Base-by-base conservation (phyloP, 139 green algal species). In the Auxenochlorella pyrenoidosa region DNA sequence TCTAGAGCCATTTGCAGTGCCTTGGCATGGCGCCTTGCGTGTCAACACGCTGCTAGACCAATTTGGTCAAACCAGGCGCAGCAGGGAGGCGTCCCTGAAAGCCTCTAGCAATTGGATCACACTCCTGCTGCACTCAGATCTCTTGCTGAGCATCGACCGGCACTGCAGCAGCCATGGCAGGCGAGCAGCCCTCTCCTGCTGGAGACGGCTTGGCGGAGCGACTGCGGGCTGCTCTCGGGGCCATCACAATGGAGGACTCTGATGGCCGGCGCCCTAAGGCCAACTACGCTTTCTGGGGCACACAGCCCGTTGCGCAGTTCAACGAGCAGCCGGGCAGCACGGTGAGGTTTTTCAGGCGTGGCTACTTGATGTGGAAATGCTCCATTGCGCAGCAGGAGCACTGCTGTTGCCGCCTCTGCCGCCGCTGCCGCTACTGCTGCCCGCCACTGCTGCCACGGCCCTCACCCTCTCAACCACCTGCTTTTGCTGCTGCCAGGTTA, bases 231-330 rank as follows among this genome's bases (percentile, higher is more conserved):
- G 88, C 88, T 1, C 54, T 91, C n/a, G 83, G 79, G 5, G 84
- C 88, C 47, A 63, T 91, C 30, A 83, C 84, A 22, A 77, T 91
- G 26, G 82, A 59, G 0, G 71, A 85, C 38, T 63, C 54, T 63
- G 28, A 77, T 26, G 70, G 36, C 0, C 16, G 47, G 34, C 44
- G 59, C 5, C 90, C 86, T 44, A 93, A 94, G 80, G 40, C 91
- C 13, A 90, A 88, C 60, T 94, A 96, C 82, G 88, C 89, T 8
- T 99, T 99, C 86, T 99, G 97, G 97, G 96, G 96, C 73, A 99
- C 96, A 32, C 97, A 99, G 86, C 97, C 97, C 2, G 97, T 99
- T 18, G 83, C 92, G 13, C 97, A 99, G 88, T 98, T 99, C 70
- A 77, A 65, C 1, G 94, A 96, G n/a, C 84, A 89, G 40, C 79